Conservation (phyloP, 2,329 filamentous ascomycete species). For the Phialocephala subalpina region DNA sequence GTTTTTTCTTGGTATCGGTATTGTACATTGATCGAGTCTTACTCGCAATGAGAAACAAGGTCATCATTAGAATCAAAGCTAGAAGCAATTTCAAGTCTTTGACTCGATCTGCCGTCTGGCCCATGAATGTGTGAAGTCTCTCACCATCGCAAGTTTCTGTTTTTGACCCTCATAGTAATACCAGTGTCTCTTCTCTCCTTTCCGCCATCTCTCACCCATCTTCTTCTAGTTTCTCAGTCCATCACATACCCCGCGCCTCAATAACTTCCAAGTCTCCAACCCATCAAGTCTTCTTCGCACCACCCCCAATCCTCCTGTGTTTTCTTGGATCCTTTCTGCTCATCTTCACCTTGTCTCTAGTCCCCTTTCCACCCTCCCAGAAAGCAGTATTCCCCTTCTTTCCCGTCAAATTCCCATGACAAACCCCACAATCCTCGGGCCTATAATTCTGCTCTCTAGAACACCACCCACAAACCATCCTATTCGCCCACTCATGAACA, state of each 20-base stretch:
- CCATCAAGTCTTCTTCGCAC: conserved; percentile 23
- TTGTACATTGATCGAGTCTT: neutral
- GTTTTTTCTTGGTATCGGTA: neutral
- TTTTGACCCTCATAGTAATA: too few relatives aligned
- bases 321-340: conserved; percentile 80
- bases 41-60: neutral
- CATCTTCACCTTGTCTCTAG: conserved; percentile 76
- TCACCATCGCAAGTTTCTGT: too few relatives aligned
- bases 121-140: neutral
- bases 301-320: conserved; percentile 64
- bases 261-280: neutral
- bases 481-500: conserved; percentile 80
- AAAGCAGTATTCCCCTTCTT: conserved; percentile 72
- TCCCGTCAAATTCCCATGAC: conserved; percentile 73
- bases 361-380: conserved; percentile 88
- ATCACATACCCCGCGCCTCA: neutral
- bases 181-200: neutral
- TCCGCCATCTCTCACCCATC: neutral
- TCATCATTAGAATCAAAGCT: neutral
- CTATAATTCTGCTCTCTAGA: conserved; percentile 83
- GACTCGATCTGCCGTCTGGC: neutral
- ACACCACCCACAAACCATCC: conserved; percentile 85
- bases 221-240: neutral
- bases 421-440: conserved; percentile 78
- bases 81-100: neutral